These are phyloP conservation scores for Allium sativum DNA, from an alignment of 106 monocot genomes.

Conservation along the genomic window DNA sequence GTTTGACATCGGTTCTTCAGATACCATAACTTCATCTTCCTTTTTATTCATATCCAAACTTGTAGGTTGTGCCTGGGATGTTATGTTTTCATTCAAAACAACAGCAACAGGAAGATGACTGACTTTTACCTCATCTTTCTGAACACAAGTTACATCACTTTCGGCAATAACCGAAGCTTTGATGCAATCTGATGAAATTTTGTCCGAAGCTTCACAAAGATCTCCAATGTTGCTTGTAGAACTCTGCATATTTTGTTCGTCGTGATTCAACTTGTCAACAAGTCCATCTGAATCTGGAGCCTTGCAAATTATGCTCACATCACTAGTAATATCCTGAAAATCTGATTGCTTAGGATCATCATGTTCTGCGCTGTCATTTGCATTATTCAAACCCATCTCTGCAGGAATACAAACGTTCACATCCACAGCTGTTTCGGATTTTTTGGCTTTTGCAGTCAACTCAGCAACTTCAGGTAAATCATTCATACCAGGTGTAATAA, in stretches of 20 bases:
- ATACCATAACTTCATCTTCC: not conserved
- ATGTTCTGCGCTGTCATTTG: not conserved
- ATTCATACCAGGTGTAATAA: not conserved
- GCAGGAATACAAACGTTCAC: not conserved
- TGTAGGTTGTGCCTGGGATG: not conserved
- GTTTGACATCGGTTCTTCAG: not conserved
- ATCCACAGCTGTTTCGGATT: not conserved
- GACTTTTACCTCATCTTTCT: not conserved
- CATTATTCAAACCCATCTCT: too few relatives aligned
- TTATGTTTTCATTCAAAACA: not conserved
- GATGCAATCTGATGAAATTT: not conserved
- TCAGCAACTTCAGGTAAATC: not conserved
- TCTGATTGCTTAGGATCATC: slow-evolving; percentile 1
- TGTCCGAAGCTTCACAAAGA: not conserved
- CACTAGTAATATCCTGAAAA: not conserved
- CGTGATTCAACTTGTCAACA: not conserved
- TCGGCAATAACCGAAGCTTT: not conserved
- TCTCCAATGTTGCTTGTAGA: too few relatives aligned
- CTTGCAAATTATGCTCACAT: not conserved
- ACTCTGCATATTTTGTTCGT: too few relatives aligned
- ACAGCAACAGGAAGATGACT: too few relatives aligned
- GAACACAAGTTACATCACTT: not conserved
- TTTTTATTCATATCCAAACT: not conserved
- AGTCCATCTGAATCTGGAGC: not conserved
- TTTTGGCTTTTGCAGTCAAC: not conserved